Percentiles rank a stretch among this genome's conserved stretches.
These are phyloP conservation scores for Thalassiosira mediterranea DNA, from an alignment of 352 stramenopile genomes.

Conservation along the genomic window DNA sequence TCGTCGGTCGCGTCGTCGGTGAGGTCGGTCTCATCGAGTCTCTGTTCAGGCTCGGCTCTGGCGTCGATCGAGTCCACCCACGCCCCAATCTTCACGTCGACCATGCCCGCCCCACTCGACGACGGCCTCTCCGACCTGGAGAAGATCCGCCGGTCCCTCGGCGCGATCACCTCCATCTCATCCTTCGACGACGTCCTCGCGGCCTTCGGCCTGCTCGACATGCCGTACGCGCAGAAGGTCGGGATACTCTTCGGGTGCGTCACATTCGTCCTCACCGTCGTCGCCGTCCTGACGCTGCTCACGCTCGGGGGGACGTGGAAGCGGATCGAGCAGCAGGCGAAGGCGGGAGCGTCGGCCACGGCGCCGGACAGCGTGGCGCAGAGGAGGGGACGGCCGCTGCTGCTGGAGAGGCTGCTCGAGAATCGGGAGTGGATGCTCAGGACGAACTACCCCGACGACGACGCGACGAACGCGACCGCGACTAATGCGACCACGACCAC, in stretches of 20 bases:
- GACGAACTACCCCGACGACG: conserved; percentile 29
- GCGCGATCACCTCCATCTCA: conserved; percentile 32
- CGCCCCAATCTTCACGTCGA: too few species aligned
- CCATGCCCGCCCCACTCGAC: too few species aligned
- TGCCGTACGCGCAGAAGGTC: conserved; percentile 75
- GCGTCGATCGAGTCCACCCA: too few species aligned
- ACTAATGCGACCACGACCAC: conserved; percentile 29
- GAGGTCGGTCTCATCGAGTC: too few species aligned
- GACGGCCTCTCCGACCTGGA: not conserved
- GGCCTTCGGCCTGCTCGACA: conserved; percentile 66
- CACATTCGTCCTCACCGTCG: conserved; percentile 68
- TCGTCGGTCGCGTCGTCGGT: too few species aligned
- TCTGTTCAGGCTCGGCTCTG: too few species aligned
- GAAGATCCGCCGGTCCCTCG: conserved; percentile 11
- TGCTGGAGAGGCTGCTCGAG: conserved; percentile 75
- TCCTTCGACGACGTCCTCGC: conserved; percentile 60
- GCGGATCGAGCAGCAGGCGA: conserved; percentile 69
- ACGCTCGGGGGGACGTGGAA: conserved; percentile 72
- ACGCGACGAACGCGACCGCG: not conserved
- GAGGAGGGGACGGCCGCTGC: conserved; percentile 59
- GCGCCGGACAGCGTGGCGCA: conserved; percentile 52
- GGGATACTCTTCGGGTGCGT: conserved; percentile 76
- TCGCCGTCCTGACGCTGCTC: conserved; percentile 64
- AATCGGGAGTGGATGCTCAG: conserved; percentile 63
- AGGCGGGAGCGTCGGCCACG: conserved; percentile 43